Conservation (phyloP, 139 green algal genomes). For the Closterium sp. region DNA sequence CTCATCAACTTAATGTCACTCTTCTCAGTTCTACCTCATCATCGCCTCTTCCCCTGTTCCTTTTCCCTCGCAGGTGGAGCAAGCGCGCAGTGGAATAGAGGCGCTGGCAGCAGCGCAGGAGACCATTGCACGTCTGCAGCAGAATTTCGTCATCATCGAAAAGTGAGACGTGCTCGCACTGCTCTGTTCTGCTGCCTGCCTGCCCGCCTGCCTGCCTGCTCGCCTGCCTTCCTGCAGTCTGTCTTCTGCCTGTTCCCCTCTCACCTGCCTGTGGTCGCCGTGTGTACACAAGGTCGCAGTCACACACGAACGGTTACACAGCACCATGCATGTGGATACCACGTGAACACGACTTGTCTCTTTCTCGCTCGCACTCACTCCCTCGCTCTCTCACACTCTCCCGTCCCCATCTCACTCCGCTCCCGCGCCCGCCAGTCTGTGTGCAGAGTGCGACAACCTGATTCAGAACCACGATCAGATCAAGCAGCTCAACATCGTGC, state of each 20-base stretch:
- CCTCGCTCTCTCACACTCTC: not conserved
- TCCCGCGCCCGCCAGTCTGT: slow-evolving; percentile 27
- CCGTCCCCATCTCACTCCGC: not conserved
- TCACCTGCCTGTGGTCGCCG: no score
- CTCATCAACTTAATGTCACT: no score
- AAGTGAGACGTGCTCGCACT: slow-evolving; percentile 12
- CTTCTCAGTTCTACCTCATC: no score
- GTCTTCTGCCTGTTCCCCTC: no score
- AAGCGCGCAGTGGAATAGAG: slow-evolving; percentile 40
- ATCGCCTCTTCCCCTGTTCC: not conserved
- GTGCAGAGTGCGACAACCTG: slow-evolving; percentile 34
- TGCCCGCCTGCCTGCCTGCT: no score
- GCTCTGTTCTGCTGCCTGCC: not conserved
- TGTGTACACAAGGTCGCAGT: no score
- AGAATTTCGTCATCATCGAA: slow-evolving; percentile 49
- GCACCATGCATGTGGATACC: no score
- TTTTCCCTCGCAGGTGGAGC: slow-evolving; percentile 48
- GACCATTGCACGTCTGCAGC: slow-evolving; percentile 32
- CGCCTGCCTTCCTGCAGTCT: no score
- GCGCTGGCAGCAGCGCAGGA: slow-evolving; percentile 34
- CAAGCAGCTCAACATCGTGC: slow-evolving; percentile 41
- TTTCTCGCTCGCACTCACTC: not conserved
- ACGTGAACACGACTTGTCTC: no score
- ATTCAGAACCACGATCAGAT: slow-evolving; percentile 52
- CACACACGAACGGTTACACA: no score